phyloP scores from a whole-genome alignment of 495 filamentous ascomycete genomes.

The Neurospora pannonica region DNA sequence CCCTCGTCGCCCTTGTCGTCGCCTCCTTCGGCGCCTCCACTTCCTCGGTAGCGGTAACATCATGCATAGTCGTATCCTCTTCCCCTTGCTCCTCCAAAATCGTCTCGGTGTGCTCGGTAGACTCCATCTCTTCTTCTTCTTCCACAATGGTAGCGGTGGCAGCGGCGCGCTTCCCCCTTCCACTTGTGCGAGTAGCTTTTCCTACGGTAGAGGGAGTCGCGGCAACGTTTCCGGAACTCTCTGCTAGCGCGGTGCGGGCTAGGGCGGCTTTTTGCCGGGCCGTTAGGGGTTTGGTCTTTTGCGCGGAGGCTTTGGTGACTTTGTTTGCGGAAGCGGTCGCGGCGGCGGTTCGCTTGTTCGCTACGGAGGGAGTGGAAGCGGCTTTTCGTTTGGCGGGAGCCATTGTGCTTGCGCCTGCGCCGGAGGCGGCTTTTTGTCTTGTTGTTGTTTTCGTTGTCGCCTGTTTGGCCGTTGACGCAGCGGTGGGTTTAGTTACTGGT shows the following conservation, averaged over 20 bases:
- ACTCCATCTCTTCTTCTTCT: slow-evolving; percentile 28
- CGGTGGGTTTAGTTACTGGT: neutral
- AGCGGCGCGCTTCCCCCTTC: slow-evolving; percentile 28
- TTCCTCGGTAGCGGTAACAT: slow-evolving; percentile 11
- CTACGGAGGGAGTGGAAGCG: neutral
- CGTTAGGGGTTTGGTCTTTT: slow-evolving; percentile 9
- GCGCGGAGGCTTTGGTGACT: slow-evolving; percentile 25
- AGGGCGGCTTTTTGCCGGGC: neutral
- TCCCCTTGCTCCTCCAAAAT: slow-evolving; percentile 13
- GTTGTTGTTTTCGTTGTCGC: neutral
- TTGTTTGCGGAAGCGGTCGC: slow-evolving; percentile 21
- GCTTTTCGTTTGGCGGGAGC: slow-evolving; percentile 33
- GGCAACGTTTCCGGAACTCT: slow-evolving; percentile 34
- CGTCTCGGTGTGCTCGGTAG: neutral
- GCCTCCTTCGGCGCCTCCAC: slow-evolving; percentile 1
- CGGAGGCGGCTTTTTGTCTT: slow-evolving; percentile 4
- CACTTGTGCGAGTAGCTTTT: slow-evolving; percentile 20
- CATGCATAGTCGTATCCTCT: slow-evolving; percentile 26
- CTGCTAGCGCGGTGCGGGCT: slow-evolving; percentile 31
- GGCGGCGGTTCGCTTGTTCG: slow-evolving; percentile 7
- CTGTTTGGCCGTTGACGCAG: neutral
- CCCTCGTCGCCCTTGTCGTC: slow-evolving; percentile 21
- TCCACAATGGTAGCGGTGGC: slow-evolving; percentile 8
- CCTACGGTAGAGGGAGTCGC: slow-evolving; percentile 15
- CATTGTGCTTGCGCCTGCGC: slow-evolving; percentile 18